Conservation (phyloP, 805 yeast species). For the Candida saitoana region DNA sequence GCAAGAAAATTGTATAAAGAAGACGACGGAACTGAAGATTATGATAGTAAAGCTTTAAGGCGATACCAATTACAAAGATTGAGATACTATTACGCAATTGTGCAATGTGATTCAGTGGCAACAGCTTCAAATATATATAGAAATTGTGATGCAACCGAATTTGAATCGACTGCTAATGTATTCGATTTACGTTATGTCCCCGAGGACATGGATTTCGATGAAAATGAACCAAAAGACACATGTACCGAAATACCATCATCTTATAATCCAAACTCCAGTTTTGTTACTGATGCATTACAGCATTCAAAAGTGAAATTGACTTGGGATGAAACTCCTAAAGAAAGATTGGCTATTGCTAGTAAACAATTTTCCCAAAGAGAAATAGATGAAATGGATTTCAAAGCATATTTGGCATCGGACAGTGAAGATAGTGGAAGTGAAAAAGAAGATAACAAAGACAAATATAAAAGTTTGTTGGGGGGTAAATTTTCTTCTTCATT, state of each 20-base stretch:
- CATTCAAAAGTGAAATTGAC: constrained; percentile 94
- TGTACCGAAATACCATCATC: constrained; percentile 70
- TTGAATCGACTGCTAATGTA: constrained; percentile 89
- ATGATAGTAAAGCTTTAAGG: constrained; percentile 78
- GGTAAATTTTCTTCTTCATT: constrained; percentile 31
- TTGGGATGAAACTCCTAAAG: constrained; percentile 98
- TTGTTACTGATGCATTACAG: constrained; percentile 92
- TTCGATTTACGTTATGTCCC: constrained; percentile 93
- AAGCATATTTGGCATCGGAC: constrained; percentile 77
- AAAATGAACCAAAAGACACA: constrained; percentile 67
- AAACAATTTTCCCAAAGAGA: constrained; percentile 86
- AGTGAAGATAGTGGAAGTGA: constrained; percentile 27
- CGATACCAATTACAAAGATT: constrained; percentile 89
- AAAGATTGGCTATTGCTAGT: constrained; percentile 69
- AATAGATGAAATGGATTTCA: constrained; percentile 83
- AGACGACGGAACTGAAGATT: constrained; percentile 78
- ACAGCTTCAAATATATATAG: constrained; percentile 77
- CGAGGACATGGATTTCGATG: constrained; percentile 80
- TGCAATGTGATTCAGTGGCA: constrained; percentile 67
- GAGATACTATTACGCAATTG: constrained; percentile 89
- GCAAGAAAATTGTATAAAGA: constrained; percentile 74
- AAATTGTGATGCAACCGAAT: constrained; percentile 92
- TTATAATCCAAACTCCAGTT: constrained; percentile 69
- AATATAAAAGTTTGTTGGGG: constrained; percentile 58
- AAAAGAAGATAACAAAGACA: constrained; percentile 42